Evolutionary conservation across 257 asterid genomes (phyloP).

Genomic region (Ligustrum vulgare): DNA sequence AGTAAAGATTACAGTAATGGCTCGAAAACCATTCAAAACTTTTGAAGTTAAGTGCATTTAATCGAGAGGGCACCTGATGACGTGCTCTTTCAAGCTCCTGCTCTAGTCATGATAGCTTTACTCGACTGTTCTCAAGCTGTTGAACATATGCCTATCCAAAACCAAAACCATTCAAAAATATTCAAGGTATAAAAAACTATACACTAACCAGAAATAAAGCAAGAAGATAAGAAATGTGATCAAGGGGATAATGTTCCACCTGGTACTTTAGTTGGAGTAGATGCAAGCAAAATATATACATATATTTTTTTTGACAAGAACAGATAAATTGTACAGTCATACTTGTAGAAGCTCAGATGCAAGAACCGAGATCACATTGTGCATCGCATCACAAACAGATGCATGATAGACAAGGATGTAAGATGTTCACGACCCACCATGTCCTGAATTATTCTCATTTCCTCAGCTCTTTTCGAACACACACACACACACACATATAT

Average conservation of each 20-base stretch:
- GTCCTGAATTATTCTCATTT: no score
- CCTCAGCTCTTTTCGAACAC: no score
- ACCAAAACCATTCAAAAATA: slow-evolving; percentile 22
- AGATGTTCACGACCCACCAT: no score
- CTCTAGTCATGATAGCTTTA: slow-evolving; percentile 72
- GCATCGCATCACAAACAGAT: no score
- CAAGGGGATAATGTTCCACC: not conserved
- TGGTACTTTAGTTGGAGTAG: not conserved
- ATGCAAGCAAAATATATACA: not conserved
- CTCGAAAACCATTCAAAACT: not conserved
- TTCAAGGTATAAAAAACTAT: not conserved
- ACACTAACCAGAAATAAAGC: not conserved
- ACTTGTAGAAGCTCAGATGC: no score
- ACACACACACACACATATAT: no score
- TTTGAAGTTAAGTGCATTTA: not conserved
- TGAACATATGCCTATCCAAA: slow-evolving; percentile 80
- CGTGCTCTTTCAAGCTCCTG: slow-evolving; percentile 76
- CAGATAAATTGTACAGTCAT: no score
- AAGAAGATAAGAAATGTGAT: not conserved
- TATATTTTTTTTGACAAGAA: no score
- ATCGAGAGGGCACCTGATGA: slow-evolving; percentile 62
- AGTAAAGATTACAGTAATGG: not conserved
- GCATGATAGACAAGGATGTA: no score
- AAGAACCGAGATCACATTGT: no score
- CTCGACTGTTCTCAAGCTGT: slow-evolving; percentile 80